Evolutionary conservation across 208 protist genomes (phyloP).

Genomic region (Angomonas ambiguus): DNA sequence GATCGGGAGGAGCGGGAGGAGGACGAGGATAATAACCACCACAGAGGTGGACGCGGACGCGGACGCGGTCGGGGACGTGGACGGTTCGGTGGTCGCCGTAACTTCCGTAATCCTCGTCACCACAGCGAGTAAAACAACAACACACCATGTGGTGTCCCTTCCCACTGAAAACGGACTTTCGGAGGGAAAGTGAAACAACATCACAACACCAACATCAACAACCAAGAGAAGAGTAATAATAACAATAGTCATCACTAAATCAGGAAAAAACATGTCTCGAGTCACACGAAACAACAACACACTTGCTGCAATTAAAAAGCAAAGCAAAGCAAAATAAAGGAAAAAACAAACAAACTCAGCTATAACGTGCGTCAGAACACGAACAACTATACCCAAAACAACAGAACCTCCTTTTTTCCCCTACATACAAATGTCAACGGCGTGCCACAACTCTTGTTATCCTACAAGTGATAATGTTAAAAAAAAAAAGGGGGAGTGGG

Average conservation of each 20-base stretch:
- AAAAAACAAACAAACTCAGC: no score
- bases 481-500: no score
- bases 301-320: neutral
- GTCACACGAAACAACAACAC: neutral
- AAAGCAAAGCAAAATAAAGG: neutral
- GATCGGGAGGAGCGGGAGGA: neutral
- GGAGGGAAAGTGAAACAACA: no score
- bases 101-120: neutral
- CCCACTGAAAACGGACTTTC: neutral
- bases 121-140: neutral
- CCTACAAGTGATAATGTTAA: no score
- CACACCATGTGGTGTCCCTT: neutral
- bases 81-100: neutral
- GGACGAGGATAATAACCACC: neutral
- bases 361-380: no score
- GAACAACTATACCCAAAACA: no score
- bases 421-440: no score
- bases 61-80: slow-evolving; percentile 6
- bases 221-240: neutral
- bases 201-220: neutral
- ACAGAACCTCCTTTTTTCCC: no score
- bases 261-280: neutral
- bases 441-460: no score
- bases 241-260: neutral
- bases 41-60: slow-evolving; percentile 1